Base-by-base conservation (phyloP, 2,329 filamentous ascomycete genomes). In the Zymoseptoria crescenta region DNA sequence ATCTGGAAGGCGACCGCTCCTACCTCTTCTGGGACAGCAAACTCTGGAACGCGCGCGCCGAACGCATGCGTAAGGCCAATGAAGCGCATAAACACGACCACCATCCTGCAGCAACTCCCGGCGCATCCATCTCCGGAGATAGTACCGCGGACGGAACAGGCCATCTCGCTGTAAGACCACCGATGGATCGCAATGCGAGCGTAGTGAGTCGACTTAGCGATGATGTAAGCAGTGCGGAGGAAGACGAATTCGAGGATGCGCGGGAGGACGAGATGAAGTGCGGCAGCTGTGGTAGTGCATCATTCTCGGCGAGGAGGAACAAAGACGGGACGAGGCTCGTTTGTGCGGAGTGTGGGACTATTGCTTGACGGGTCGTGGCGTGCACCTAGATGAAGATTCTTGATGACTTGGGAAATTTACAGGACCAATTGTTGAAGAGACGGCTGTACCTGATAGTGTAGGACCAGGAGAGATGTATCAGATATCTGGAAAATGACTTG, bases 271-370 rank as follows among this genome's bases (percentile, higher is more conserved):
- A 65, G 58, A 65, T 66, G 58, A 50, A 56, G n/a, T 89, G 87
- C 67, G 74, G 76, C 21, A 65, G 71, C 21, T 90, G 87, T 67
- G 80, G 80, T 4, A 79, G 82, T 1, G 80, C 74, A 20, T 83
- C 85, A 60, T 90, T 90, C 64, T 83, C 83, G 63, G 81, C 82
- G 1, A 83, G 80, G 64, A 83, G 80, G 60, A 74, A 79, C 3
- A 79, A 76, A 28, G 80, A 79, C 7, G 77, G 75, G 49, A 82
- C 84, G 68, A 78, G 77, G 60, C 72, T 88, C 63, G 78, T 85
- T n/a, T 89, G 87, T 70, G 80, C 80, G 41, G 79, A 76, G 52
- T 89, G 79, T 65, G 73, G 70, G 24, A 54, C 24, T 35, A 24
- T 30, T 52, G 55, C 53, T 28, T 55, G 56, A 54, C 21, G 51